These are phyloP conservation scores for Mycocentrospora acerina DNA, from an alignment of 2,329 filamentous ascomycete species.

Conservation along the genomic window DNA sequence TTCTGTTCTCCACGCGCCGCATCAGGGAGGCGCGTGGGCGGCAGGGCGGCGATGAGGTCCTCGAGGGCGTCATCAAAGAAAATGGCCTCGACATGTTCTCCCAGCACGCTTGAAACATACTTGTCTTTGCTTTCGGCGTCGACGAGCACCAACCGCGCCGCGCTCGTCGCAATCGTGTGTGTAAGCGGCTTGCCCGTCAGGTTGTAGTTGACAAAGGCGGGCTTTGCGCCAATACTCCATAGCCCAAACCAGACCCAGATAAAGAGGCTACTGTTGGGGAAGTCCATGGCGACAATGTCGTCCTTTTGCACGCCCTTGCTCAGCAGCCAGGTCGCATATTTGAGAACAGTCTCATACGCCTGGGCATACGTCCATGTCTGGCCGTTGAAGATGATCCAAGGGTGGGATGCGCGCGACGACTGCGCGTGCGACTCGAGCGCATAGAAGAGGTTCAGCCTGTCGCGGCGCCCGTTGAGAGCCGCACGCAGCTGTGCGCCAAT, in stretches of 20 bases:
- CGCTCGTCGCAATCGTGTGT: conserved; percentile 60
- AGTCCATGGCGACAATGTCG: conserved; percentile 44
- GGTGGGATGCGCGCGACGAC: conserved; percentile 24
- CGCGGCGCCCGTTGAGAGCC: conserved; percentile 54
- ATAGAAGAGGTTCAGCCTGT: conserved; percentile 60
- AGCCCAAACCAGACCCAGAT: conserved; percentile 43
- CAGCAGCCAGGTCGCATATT: conserved; percentile 42
- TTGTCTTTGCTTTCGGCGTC: conserved; percentile 52
- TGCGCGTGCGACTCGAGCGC: conserved; percentile 35
- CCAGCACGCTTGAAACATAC: conserved; percentile 27
- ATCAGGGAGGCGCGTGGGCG: conserved; percentile 33
- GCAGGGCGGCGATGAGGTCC: conserved; percentile 27
- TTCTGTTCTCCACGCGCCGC: conserved; percentile 26
- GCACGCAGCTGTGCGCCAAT: conserved; percentile 50
- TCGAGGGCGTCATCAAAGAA: conserved; percentile 34
- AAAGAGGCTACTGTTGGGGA: conserved; percentile 40
- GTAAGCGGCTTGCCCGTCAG: conserved; percentile 38
- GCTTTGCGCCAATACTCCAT: conserved; percentile 42
- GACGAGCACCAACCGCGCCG: conserved; percentile 59
- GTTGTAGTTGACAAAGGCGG: conserved; percentile 45
- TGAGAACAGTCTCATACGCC: conserved; percentile 36
- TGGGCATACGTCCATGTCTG: conserved; percentile 37
- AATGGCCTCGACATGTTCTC: conserved; percentile 34
- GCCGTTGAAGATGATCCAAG: conserved; percentile 39
- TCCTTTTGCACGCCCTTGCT: conserved; percentile 36